Evolutionary conservation across 805 yeast genomes (phyloP).

Genomic region (Hanseniaspora vineae): DNA sequence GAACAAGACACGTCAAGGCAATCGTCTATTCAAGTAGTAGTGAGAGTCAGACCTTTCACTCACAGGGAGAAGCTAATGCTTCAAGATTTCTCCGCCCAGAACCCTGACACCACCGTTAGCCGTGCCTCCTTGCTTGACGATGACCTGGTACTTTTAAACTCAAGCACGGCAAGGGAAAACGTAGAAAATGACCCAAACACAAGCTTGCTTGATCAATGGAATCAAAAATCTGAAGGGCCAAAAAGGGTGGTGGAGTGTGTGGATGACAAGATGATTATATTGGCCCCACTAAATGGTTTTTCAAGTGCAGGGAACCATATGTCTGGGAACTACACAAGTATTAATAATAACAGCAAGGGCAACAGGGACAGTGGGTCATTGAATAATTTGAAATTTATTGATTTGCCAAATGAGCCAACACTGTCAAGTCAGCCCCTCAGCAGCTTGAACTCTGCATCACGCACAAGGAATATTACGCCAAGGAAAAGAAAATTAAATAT

Average conservation of each 20-base stretch:
- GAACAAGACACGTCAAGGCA: slow-evolving; percentile 10
- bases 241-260: slow-evolving; percentile 66
- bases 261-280: slow-evolving; percentile 74
- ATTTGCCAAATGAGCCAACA: slow-evolving; percentile 6
- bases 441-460: too few species aligned
- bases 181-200: not conserved
- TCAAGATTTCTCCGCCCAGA: not conserved
- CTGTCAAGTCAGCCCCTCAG: too few species aligned
- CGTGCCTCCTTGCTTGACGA: slow-evolving; percentile 8
- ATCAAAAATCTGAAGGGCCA: slow-evolving; percentile 34
- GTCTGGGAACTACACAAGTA: too few species aligned
- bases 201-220: not conserved
- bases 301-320: too few species aligned
- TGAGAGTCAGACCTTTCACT: slow-evolving; percentile 78
- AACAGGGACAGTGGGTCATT: slow-evolving; percentile 25
- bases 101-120: not conserved
- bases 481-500: not conserved
- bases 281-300: slow-evolving; percentile 43
- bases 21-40: slow-evolving; percentile 64
- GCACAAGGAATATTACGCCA: not conserved
- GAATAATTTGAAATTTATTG: slow-evolving; percentile 19
- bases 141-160: too few species aligned
- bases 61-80: slow-evolving; percentile 30
- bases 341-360: too few species aligned
- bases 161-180: not conserved